phyloP scores from a whole-genome alignment of 2,329 filamentous ascomycete genomes.

The Fusarium pseudonygamai region DNA sequence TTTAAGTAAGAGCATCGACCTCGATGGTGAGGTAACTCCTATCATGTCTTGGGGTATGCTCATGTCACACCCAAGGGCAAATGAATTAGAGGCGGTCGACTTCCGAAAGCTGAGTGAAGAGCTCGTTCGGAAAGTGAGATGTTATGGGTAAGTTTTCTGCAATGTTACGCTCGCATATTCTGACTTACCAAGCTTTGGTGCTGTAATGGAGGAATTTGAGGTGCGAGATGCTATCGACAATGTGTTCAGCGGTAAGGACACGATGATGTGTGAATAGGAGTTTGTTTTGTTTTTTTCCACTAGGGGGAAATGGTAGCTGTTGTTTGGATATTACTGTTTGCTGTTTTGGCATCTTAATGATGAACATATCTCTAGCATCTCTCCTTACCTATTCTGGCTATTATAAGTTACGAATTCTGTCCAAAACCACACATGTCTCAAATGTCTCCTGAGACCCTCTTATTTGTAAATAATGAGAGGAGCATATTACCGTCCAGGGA shows the following conservation, averaged over 20 bases:
- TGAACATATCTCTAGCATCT: not conserved
- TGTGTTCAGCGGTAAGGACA: conserved; percentile 51
- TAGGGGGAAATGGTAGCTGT: not conserved
- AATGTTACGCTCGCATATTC: not conserved
- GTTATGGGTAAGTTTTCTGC: conserved; percentile 80
- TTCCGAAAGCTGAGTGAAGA: conserved; percentile 77
- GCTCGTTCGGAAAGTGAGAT: conserved; percentile 82
- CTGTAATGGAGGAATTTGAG: conserved; percentile 74
- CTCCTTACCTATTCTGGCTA: not conserved
- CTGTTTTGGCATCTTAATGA: not conserved
- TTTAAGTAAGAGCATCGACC: conserved; percentile 81
- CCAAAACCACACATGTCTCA: not conserved
- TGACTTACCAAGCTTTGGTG: conserved; percentile 61
- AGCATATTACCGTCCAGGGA: not conserved
- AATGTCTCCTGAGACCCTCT: too few species aligned
- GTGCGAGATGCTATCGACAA: conserved; percentile 80
- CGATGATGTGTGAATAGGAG: conserved; percentile 8
- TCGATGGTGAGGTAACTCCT: conserved; percentile 91
- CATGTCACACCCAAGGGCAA: conserved; percentile 74
- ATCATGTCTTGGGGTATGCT: conserved; percentile 95
- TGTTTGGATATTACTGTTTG: not conserved
- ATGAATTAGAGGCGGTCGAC: conserved; percentile 72
- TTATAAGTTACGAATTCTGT: not conserved
- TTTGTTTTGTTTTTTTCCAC: not conserved
- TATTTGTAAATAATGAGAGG: not conserved